phyloP scores from a whole-genome alignment of 2,329 filamentous ascomycete genomes.

The Colletotrichum cordylinicola region DNA sequence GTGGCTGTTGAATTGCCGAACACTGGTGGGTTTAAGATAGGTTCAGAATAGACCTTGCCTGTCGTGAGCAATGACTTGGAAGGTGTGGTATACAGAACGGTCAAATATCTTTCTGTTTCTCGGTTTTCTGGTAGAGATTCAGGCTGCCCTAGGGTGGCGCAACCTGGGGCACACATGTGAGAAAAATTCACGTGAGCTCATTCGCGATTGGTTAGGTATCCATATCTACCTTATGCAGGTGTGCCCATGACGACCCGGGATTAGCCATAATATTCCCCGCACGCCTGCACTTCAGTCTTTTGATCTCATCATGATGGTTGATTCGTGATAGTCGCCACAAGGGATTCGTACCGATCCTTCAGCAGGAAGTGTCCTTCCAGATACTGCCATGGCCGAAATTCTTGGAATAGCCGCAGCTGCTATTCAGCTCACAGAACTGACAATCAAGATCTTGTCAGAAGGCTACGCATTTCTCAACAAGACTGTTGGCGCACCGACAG shows the following conservation, averaged over 20 bases:
- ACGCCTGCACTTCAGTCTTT: too few species aligned
- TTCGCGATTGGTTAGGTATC: neutral
- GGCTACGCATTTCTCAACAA: rapidly evolving
- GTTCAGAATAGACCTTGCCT: neutral
- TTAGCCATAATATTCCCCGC: too few species aligned
- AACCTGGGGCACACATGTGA: neutral
- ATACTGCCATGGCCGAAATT: neutral
- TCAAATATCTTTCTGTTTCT: neutral
- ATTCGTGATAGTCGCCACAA: too few species aligned
- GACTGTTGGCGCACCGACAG: neutral
- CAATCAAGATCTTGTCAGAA: rapidly evolving
- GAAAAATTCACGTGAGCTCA: rapidly evolving
- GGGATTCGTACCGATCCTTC: too few species aligned
- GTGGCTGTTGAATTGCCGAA: neutral
- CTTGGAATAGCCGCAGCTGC: rapidly evolving
- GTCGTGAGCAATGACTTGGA: neutral
- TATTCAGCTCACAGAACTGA: neutral
- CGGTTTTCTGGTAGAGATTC: too few species aligned
- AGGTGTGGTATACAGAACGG: neutral
- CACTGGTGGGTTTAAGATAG: neutral
- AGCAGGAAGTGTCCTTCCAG: too few species aligned
- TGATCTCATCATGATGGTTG: too few species aligned
- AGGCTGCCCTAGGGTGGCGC: neutral
- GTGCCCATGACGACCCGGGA: neutral
- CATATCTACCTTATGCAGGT: rapidly evolving